These are phyloP conservation scores for Gossypium aridum DNA, from an alignment of 441 rosid species.

Conservation along the genomic window DNA sequence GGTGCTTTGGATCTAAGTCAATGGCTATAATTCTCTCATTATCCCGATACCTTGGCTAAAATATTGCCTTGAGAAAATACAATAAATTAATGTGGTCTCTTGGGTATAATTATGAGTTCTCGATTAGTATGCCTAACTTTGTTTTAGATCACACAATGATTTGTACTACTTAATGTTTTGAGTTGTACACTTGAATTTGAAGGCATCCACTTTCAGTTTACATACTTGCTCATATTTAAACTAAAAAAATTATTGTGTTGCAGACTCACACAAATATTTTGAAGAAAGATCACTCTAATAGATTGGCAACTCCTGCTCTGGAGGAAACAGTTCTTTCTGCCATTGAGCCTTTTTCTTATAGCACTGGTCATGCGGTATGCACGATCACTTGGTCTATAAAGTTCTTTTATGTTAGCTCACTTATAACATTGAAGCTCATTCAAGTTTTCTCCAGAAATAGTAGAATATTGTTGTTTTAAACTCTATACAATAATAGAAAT, in stretches of 20 bases:
- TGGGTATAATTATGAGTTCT: neutral
- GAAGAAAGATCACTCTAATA: slow-evolving; percentile 30
- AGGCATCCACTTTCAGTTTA: neutral
- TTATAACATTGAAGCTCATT: neutral
- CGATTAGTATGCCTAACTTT: neutral
- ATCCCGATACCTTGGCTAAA: neutral
- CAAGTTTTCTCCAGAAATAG: neutral
- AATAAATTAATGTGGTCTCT: neutral
- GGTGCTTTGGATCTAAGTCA: neutral
- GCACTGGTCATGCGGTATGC: slow-evolving; percentile 66
- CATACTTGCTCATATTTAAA: slow-evolving; percentile 1
- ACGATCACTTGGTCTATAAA: slow-evolving; percentile 7
- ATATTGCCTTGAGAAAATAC: neutral
- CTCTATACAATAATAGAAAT: neutral
- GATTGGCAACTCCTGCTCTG: slow-evolving; percentile 27
- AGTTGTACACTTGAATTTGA: neutral
- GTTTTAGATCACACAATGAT: neutral
- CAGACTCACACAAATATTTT: slow-evolving; percentile 71
- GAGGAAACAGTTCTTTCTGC: slow-evolving; percentile 36
- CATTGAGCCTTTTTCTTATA: slow-evolving; percentile 54
- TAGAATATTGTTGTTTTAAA: neutral
- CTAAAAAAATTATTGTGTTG: slow-evolving; percentile 11
- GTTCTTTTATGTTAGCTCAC: neutral
- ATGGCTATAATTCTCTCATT: neutral
- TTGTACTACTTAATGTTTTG: neutral